phyloP scores from a whole-genome alignment of 495 filamentous ascomycete genomes.

The Rostrohypoxylon terebratum region DNA sequence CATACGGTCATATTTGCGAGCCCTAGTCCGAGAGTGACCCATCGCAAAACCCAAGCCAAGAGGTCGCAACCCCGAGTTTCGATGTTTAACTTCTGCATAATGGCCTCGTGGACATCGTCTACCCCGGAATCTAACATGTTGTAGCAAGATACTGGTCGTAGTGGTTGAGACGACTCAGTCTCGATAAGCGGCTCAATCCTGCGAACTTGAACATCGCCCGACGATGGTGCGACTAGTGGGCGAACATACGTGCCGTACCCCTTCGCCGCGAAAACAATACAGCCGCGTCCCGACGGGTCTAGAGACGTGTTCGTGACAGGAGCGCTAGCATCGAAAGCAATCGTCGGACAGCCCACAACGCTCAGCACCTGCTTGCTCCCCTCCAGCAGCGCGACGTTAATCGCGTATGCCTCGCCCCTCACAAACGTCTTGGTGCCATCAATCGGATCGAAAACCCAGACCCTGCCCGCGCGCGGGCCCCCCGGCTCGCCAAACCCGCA shows the following conservation, averaged over 20 bases:
- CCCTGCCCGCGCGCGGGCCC: constrained; percentile 53
- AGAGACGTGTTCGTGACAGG: constrained; percentile 57
- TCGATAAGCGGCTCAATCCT: constrained; percentile 41
- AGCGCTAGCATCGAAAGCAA: constrained; percentile 56
- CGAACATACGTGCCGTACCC: constrained; percentile 68
- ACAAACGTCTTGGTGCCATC: constrained; percentile 78
- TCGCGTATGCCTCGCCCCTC: constrained; percentile 69
- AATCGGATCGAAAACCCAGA: constrained; percentile 79
- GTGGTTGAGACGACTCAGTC: constrained; percentile 46
- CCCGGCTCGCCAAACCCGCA: constrained; percentile 61
- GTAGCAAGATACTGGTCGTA: constrained; percentile 56
- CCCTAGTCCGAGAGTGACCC: constrained; percentile 69
- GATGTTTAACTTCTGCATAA: constrained; percentile 62
- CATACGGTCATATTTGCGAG: constrained; percentile 71
- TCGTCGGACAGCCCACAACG: constrained; percentile 67
- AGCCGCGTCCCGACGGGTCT: constrained; percentile 64
- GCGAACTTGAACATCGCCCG: constrained; percentile 27
- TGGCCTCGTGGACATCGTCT: constrained; percentile 57
- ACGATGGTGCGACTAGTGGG: constrained; percentile 50
- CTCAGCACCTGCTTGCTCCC: constrained; percentile 54
- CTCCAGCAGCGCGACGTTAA: constrained; percentile 59
- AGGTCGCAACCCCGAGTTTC: constrained; percentile 66
- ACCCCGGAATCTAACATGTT: constrained; percentile 56
- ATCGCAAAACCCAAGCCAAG: constrained; percentile 73
- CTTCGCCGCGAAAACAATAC: constrained; percentile 67